phyloP scores from a whole-genome alignment of 768 basidiomycete genomes.

The Podaxis sp. region DNA sequence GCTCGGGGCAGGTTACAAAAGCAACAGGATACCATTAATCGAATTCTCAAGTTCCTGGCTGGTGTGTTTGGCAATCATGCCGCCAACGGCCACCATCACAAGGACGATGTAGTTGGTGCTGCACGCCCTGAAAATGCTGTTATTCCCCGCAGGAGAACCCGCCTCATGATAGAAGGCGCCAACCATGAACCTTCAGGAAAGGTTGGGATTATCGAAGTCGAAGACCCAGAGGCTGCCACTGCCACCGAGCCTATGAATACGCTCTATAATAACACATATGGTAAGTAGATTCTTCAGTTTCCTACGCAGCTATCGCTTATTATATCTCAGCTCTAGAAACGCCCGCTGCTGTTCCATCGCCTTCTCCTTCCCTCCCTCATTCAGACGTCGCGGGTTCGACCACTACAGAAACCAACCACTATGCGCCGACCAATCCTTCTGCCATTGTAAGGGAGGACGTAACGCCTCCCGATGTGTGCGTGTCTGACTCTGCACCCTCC shows the following conservation, averaged over 20 bases:
- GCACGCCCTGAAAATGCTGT: conserved; percentile 31
- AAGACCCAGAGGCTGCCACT: conserved; percentile 11
- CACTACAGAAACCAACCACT: conserved; percentile 12
- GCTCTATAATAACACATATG: not conserved
- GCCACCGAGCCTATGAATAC: not conserved
- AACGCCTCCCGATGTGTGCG: too few species aligned
- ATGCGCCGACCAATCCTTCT: not conserved
- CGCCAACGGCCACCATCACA: conserved; percentile 16
- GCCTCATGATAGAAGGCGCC: conserved; percentile 67
- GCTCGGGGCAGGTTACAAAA: conserved; percentile 81
- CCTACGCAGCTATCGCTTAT: conserved; percentile 9
- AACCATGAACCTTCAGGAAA: conserved; percentile 33
- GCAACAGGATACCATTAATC: conserved; percentile 94
- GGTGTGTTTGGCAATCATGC: conserved; percentile 75
- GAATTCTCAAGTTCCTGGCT: conserved; percentile 92
- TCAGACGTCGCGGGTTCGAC: conserved; percentile 24
- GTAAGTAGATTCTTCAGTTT: conserved; percentile 14
- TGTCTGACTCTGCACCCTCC: not conserved
- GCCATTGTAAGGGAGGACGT: not conserved
- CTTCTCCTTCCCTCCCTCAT: conserved; percentile 26
- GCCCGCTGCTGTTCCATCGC: conserved; percentile 32
- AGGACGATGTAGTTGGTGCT: conserved; percentile 25
- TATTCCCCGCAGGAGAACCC: conserved; percentile 43
- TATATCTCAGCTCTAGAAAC: conserved; percentile 40
- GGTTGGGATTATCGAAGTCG: conserved; percentile 24